Base-by-base conservation (phyloP, 78 protist species). In the Parvularia atlantis region DNA sequence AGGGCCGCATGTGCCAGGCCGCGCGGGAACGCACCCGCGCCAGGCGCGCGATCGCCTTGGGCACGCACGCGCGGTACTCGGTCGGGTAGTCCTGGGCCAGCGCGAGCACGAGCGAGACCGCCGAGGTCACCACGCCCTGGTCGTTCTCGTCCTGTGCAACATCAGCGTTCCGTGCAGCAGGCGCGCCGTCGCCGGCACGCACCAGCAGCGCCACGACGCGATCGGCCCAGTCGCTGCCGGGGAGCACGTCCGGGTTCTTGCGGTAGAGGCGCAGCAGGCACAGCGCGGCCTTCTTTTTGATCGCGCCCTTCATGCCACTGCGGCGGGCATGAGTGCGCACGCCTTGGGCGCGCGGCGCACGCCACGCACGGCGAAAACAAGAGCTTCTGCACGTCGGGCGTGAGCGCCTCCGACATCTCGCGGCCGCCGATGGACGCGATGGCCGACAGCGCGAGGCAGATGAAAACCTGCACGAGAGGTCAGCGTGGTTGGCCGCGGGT, bases 371-470 rank as follows among this genome's bases (percentile, higher is more conserved):
- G 17, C 37, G 86, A 35, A 40, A 81, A 41, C 48, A 95, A 76
- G n/a, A 93, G 63, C 40, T 69, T 71, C 69, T 57, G 75, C 58
- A 96, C 96, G 30, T 87, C 81, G 37, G 57, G 56, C 20, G 88
- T 41, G 48, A 95, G 84, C 26, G 92, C 43, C 63, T 93, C 97
- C 1, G 98, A 89, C 53, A 87, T 86, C 24, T 96, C 98, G 35
- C 52, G 43, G 43, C 95, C 94, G 33, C 97, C 99, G 16, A 91
- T 81, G 78, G 89, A 95, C 44, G 93, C 88, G n/a, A 95, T 77
- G 36, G 92, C 75, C 3, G 87, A 53, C 30, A 96, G 83, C 7
- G 98, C 98, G 5, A 96, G 80, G 54, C 89, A 70, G 64, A 79
- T 92, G 76, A 60, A 41, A n/a, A n/a, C n/a, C n/a, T n/a, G n/a